Evolutionary conservation across 768 basidiomycete species (phyloP).

Genomic region (Sarcomyxa edulis): DNA sequence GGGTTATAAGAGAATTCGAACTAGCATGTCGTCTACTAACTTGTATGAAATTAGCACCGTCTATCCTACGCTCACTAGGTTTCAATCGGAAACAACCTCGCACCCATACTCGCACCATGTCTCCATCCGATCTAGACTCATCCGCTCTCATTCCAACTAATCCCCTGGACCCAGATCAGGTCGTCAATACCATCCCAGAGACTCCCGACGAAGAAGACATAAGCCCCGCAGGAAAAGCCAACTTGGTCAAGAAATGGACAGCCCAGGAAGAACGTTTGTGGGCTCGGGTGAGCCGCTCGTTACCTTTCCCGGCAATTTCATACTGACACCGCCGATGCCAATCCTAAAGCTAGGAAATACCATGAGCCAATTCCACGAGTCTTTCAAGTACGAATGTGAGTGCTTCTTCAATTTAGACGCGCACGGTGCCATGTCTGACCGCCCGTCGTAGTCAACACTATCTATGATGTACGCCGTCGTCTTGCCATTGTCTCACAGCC

Average conservation of each 20-base stretch:
- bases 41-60: too few species aligned
- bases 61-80: too few species aligned
- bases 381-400: conserved; percentile 47
- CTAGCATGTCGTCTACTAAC: too few species aligned
- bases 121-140: too few species aligned
- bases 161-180: too few species aligned
- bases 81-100: too few species aligned
- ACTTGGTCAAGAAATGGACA: conserved; percentile 4
- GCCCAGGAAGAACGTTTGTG: conserved; percentile 14
- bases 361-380: conserved; percentile 33
- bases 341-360: conserved; percentile 25
- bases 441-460: conserved; percentile 29
- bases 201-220: too few species aligned
- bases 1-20: too few species aligned
- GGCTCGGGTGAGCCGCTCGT: conserved; percentile 10
- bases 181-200: too few species aligned
- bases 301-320: neutral
- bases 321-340: neutral
- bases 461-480: conserved; percentile 37
- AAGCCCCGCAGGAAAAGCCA: conserved; percentile 1
- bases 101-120: too few species aligned
- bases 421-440: neutral
- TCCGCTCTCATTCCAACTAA: too few species aligned
- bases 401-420: conserved; percentile 3
- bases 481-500: neutral